These are phyloP conservation scores for Neocallimastix lanati DNA, from an alignment of 192 early-diverging fungal species.

Conservation along the genomic window DNA sequence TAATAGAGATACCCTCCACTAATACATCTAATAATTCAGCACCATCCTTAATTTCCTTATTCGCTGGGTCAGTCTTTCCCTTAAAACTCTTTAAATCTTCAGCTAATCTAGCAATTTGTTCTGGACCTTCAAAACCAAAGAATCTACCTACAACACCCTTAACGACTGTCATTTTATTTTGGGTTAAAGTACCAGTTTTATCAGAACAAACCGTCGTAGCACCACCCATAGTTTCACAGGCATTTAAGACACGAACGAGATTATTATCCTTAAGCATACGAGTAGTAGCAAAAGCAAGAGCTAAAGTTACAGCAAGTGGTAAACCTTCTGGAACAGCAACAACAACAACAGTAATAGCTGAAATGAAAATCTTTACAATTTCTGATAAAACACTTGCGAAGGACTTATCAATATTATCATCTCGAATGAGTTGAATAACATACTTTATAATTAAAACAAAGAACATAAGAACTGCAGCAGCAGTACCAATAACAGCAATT, in stretches of 20 bases:
- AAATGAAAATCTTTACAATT: constrained; percentile 48
- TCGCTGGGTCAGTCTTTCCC: neutral
- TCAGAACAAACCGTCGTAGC: constrained; percentile 98
- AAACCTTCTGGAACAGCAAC: constrained; percentile 97
- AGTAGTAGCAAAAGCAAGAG: constrained; percentile 83
- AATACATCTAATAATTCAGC: constrained; percentile 22
- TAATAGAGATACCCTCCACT: constrained; percentile 58
- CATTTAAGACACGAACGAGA: constrained; percentile 80
- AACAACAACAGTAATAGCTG: constrained; percentile 83
- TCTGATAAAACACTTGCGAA: neutral
- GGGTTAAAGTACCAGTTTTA: constrained; percentile 95
- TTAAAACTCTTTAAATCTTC: neutral
- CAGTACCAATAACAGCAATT: constrained; percentile 85
- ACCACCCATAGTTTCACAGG: constrained; percentile 90
- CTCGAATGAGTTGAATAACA: constrained; percentile 20
- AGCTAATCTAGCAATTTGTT: constrained; percentile 14
- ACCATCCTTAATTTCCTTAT: neutral
- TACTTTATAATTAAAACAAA: constrained; percentile 74
- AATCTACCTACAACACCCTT: constrained; percentile 54
- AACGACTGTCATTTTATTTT: constrained; percentile 94
- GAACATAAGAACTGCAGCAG: constrained; percentile 70
- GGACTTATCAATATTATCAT: neutral
- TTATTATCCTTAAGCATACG: constrained; percentile 96
- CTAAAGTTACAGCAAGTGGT: constrained; percentile 88
- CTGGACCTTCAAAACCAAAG: constrained; percentile 20